A percentile compares a stretch with the other conserved stretches of the same genome.
phyloP scores from a whole-genome alignment of 306 rosid species.

The Dicorynia guianensis region DNA sequence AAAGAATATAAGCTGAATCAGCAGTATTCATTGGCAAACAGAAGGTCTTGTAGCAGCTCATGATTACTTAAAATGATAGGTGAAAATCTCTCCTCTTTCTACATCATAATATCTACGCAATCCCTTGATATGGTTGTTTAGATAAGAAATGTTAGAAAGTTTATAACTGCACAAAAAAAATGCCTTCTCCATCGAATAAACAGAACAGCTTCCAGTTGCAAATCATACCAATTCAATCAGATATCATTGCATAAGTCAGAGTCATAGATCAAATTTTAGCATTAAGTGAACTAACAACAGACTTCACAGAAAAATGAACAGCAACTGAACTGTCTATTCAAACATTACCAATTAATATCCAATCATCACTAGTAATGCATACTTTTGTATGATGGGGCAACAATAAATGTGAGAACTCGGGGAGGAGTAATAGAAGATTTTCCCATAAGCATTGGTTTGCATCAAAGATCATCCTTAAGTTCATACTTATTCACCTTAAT shows the following conservation, averaged over 20 bases:
- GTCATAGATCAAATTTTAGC: neutral
- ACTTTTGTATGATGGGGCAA: no score
- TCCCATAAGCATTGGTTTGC: no score
- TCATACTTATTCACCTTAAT: no score
- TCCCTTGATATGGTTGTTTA: neutral
- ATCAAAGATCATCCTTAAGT: no score
- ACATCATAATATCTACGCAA: neutral
- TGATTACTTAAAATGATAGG: neutral
- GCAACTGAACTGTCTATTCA: conserved; percentile 9
- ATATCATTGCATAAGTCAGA: neutral
- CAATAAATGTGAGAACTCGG: no score
- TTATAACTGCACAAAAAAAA: neutral
- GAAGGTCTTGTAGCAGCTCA: conserved; percentile 1
- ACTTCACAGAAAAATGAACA: neutral
- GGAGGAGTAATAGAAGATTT: no score
- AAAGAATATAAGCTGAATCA: neutral
- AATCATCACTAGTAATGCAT: no score
- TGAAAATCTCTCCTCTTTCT: neutral
- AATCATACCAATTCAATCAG: neutral
- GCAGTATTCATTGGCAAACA: conserved; percentile 10
- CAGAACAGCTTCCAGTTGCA: neutral
- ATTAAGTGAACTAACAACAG: neutral
- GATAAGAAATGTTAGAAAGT: neutral
- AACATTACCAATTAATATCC: neutral
- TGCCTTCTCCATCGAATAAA: neutral